Evolutionary conservation across 306 rosid species (phyloP).

Genomic region (Alnus glutinosa): DNA sequence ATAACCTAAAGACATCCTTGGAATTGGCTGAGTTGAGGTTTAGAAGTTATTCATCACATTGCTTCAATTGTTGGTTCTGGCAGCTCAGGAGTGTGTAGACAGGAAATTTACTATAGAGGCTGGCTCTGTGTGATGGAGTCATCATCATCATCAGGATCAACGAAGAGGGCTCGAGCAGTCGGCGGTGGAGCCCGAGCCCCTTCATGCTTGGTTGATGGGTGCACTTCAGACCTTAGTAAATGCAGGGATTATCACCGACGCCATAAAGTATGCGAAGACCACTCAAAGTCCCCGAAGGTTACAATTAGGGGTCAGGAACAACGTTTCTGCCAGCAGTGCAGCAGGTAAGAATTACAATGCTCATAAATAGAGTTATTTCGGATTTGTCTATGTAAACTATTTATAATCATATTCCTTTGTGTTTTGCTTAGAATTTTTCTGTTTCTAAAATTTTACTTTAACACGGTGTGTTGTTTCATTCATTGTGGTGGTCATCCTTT

Average conservation of each 20-base stretch:
- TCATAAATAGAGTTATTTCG: no score
- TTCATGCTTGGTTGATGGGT: conserved; percentile 78
- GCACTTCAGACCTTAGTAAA: conserved; percentile 68
- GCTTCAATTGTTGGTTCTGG: conserved; percentile 5
- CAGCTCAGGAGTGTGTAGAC: conserved; percentile 13
- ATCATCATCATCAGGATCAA: conserved; percentile 39
- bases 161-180: conserved; percentile 51
- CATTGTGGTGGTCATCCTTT: not conserved
- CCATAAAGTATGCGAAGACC: conserved; percentile 81
- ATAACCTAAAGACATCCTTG: not conserved
- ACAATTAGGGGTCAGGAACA: conserved; percentile 65
- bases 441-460: not conserved
- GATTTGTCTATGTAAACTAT: no score
- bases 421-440: no score
- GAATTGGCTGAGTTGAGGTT: conserved; percentile 5
- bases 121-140: conserved; percentile 23
- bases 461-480: not conserved
- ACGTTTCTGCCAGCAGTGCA: conserved; percentile 95
- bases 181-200: conserved; percentile 46
- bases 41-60: conserved; percentile 6
- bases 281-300: conserved; percentile 78
- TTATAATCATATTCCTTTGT: no score
- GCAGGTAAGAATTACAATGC: conserved; percentile 55
- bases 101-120: conserved; percentile 18
- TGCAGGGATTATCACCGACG: conserved; percentile 87